Conservation (phyloP, 345 rosid genomes). For the Excoecaria cochinchinensis region DNA sequence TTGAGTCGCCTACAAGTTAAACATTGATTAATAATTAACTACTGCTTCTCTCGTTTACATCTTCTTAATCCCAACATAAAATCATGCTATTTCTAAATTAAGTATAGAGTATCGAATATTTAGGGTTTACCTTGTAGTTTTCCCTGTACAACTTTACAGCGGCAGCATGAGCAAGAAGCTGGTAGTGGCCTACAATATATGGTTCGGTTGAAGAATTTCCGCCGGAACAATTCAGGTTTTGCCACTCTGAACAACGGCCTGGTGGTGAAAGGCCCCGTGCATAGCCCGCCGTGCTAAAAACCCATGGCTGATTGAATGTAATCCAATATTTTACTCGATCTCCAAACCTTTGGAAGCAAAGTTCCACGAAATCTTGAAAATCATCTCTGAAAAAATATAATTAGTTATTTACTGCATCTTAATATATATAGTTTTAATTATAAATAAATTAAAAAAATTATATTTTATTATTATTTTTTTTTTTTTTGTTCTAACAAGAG, state of each 20-base stretch:
- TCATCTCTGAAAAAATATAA: constrained; percentile 32
- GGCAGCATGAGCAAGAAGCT: constrained; percentile 33
- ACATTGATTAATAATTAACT: too few species aligned
- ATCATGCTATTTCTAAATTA: too few species aligned
- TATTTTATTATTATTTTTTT: too few species aligned
- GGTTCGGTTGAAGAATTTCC: constrained; percentile 39
- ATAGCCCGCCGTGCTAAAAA: background rate
- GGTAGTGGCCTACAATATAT: constrained; percentile 28
- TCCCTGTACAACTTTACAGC: constrained; percentile 24
- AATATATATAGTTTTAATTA: too few species aligned
- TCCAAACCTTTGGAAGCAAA: constrained; percentile 46
- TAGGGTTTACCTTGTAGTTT: constrained; percentile 18
- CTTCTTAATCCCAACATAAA: too few species aligned
- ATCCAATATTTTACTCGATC: constrained; percentile 39
- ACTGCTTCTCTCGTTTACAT: too few species aligned
- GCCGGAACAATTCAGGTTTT: too few species aligned
- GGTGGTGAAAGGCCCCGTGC: constrained; percentile 29
- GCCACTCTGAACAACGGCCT: too few species aligned
- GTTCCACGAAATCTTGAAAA: constrained; percentile 35
- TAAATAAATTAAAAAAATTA: too few species aligned
- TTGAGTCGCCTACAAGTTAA: constrained; percentile 32
- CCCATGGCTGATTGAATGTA: constrained; percentile 35
- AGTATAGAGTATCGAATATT: background rate
- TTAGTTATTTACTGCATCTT: too few species aligned
- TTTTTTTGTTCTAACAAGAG: too few species aligned